Evolutionary conservation across 2,329 filamentous ascomycete genomes (phyloP).

Genomic region (Aspergillus phoenicis): DNA sequence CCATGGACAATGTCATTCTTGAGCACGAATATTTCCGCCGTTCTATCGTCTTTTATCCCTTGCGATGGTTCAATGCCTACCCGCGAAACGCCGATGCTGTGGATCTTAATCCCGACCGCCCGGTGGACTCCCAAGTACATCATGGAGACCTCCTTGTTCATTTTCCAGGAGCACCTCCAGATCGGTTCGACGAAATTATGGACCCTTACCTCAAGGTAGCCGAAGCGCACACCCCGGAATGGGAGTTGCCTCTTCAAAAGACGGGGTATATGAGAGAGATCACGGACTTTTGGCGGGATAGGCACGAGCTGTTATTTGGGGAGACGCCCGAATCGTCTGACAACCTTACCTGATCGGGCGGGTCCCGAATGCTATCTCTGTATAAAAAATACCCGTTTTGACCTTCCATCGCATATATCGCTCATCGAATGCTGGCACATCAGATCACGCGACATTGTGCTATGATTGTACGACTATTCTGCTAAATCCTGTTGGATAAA

Average conservation of each 20-base stretch:
- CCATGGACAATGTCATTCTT: conserved; percentile 7
- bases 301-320: not conserved
- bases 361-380: not conserved
- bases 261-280: conserved; percentile 17
- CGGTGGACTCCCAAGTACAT: conserved; percentile 14
- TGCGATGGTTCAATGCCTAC: conserved; percentile 26
- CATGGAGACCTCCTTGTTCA: conserved; percentile 22
- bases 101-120: conserved; percentile 4
- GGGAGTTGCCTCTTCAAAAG: conserved; percentile 13
- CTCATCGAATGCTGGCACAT: too few relatives aligned
- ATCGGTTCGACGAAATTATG: conserved; percentile 10
- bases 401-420: too few relatives aligned
- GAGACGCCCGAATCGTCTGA: not conserved
- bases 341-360: not conserved
- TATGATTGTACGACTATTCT: too few relatives aligned
- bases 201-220: conserved; percentile 20
- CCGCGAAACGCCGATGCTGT: conserved; percentile 11
- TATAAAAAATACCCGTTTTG: too few relatives aligned
- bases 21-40: conserved; percentile 22
- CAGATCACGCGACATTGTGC: too few relatives aligned
- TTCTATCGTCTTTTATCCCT: conserved; percentile 20
- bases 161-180: conserved; percentile 15
- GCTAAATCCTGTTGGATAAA: too few relatives aligned
- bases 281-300: conserved; percentile 15
- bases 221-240: conserved; percentile 14